Evolutionary conservation across 768 basidiomycete species (phyloP), one percentile per base, ranked within the genome.

Genomic region (Termitomyces heimii): DNA sequence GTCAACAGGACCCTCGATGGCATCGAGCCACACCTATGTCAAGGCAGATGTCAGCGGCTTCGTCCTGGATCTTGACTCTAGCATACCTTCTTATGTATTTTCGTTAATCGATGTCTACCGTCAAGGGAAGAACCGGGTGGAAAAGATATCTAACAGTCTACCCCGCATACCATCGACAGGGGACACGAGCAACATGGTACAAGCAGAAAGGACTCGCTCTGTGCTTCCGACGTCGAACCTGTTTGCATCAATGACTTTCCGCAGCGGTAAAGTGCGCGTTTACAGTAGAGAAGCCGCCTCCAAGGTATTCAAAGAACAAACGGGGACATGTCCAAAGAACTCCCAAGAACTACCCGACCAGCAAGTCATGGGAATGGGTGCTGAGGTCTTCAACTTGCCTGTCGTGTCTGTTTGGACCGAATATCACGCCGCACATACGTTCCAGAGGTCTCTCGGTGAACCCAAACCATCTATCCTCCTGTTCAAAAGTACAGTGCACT

Each of bases 401-500:
- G 79, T 82, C 9, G 77, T 94, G 6, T 87, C 90, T 18, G 86
- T 90, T 20, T 93, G 89, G 89, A 79, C 81, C 24, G 92, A 94
- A 68, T 94, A 89, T 68, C 83, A 84, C 29, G 82, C 88, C 9
- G 77, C 80, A 2, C 75, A 83, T 1, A 68, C 77, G 9, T 68
- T 71, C 13, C 71, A 75, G 35, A 78, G 76, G 58, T 65, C 64
- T 24, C 62, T 61, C 16, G 59, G 60, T 8, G 72, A 74, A 16
- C 60, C 59, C 6, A 80, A 81, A 58, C 79, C 85, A 0, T 85
- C 88, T 1, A 76, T 80, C 3, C 74, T 96, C 29, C 76, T 91
- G 59, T 88, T 97, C 77, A 94, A 92, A 68, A 82, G 83, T 64
- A 89, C 90, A n/a, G 81, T 98, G 22, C 91, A 94, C 66, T 86